Evolutionary conservation across 805 yeast genomes (phyloP).

Genomic region (Suhomyces prunicola): DNA sequence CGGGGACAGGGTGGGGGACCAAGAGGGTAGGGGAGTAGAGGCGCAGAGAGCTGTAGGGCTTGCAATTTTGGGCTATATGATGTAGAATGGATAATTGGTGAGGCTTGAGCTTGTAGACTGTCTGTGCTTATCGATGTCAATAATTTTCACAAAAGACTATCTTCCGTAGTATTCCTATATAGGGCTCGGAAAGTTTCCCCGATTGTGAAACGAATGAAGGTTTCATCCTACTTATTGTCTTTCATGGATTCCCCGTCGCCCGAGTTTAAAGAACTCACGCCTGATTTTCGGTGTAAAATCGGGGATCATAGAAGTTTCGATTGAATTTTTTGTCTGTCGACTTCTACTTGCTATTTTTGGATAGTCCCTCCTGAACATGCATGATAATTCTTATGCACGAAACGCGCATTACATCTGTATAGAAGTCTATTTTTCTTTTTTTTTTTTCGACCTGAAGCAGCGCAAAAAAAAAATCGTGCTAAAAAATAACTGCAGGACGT

Average conservation of each 20-base stretch:
- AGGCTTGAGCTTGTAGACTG: background rate
- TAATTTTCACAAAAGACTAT: background rate
- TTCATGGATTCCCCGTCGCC: background rate
- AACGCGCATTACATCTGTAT: conserved; percentile 6
- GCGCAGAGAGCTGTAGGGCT: background rate
- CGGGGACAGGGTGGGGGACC: background rate
- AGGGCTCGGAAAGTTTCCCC: background rate
- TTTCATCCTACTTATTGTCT: background rate
- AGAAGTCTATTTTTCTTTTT: conserved; percentile 2
- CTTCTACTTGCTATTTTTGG: background rate
- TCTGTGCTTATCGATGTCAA: background rate
- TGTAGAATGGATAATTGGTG: background rate
- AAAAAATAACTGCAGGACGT: conserved; percentile 2
- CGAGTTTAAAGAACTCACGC: background rate
- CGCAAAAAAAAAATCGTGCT: background rate
- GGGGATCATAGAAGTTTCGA: background rate
- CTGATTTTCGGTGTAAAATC: background rate
- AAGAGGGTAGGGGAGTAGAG: background rate
- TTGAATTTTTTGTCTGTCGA: background rate
- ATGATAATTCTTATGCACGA: conserved; percentile 1
- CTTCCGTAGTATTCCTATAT: background rate
- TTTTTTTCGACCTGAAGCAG: background rate
- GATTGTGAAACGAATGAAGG: background rate
- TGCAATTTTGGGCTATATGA: background rate
- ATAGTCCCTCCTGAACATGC: background rate